These are phyloP conservation scores for Lenzites betulinus DNA, from an alignment of 768 basidiomycete genomes.

Conservation along the genomic window DNA sequence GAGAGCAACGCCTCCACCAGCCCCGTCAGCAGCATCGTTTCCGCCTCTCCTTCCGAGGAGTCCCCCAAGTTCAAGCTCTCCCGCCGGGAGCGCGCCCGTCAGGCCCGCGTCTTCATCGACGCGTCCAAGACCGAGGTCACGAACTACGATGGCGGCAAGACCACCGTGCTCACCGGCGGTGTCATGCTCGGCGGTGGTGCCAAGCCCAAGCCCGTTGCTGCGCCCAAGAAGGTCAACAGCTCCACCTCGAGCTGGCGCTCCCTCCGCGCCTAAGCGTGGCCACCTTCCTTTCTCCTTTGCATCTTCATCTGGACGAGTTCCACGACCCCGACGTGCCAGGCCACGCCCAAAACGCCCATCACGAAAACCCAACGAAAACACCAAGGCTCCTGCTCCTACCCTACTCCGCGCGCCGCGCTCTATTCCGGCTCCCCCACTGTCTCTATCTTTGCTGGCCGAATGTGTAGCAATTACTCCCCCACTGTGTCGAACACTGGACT, in stretches of 20 bases:
- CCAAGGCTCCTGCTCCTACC: conserved; percentile 12
- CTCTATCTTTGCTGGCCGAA: conserved; percentile 26
- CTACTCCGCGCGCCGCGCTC: conserved; percentile 18
- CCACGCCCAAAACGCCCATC: conserved; percentile 20
- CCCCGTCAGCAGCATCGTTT: conserved; percentile 45
- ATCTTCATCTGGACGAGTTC: conserved; percentile 22
- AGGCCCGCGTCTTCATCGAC: conserved; percentile 74
- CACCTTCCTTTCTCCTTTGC: conserved; percentile 18
- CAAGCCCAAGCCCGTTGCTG: conserved; percentile 33
- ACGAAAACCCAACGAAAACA: conserved; percentile 26
- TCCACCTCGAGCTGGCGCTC: conserved; percentile 56
- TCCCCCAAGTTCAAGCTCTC: conserved; percentile 49
- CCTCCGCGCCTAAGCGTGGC: conserved; percentile 44
- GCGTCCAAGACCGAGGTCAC: conserved; percentile 76
- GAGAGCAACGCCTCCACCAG: conserved; percentile 48
- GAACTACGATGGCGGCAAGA: conserved; percentile 86
- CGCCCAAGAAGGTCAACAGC: conserved; percentile 27
- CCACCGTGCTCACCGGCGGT: conserved; percentile 83
- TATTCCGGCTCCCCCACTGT: conserved; percentile 22
- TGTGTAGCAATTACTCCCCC: conserved; percentile 30
- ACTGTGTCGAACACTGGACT: conserved; percentile 29
- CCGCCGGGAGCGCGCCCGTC: conserved; percentile 68
- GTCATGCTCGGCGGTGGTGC: conserved; percentile 71
- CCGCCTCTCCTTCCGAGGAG: conserved; percentile 34
- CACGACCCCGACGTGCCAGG: conserved; percentile 23